These are phyloP conservation scores for Ascodesmis nigricans DNA, from an alignment of 495 filamentous ascomycete genomes.

Conservation along the genomic window DNA sequence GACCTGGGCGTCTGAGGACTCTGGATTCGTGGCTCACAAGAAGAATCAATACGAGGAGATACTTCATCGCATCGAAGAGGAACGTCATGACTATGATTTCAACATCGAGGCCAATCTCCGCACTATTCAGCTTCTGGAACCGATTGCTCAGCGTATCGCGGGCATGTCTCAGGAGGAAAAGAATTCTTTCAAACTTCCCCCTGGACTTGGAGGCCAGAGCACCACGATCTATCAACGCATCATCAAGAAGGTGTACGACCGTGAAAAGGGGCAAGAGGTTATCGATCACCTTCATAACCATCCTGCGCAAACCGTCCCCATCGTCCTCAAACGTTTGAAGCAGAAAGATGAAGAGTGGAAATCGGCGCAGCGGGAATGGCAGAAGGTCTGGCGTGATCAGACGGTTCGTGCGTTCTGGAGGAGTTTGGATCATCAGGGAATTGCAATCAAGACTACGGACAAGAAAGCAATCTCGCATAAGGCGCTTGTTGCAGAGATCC, in stretches of 20 bases:
- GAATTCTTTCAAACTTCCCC: conserved; percentile 47
- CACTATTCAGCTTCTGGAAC: conserved; percentile 85
- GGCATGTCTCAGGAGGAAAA: conserved; percentile 50
- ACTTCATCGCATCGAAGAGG: conserved; percentile 89
- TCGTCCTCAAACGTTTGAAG: conserved; percentile 70
- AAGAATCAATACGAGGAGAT: conserved; percentile 90
- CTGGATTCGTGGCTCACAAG: conserved; percentile 88
- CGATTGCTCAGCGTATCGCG: conserved; percentile 70
- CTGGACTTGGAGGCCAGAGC: conserved; percentile 75
- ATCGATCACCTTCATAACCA: conserved; percentile 59
- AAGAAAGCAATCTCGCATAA: conserved; percentile 79
- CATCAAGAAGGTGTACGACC: conserved; percentile 94
- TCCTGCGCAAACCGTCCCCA: conserved; percentile 62
- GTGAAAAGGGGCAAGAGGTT: conserved; percentile 58
- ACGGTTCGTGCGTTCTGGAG: conserved; percentile 80
- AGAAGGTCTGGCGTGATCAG: conserved; percentile 93
- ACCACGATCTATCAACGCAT: conserved; percentile 90
- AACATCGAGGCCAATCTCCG: conserved; percentile 85
- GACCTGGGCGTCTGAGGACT: conserved; percentile 97
- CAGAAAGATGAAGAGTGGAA: conserved; percentile 95
- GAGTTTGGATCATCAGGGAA: conserved; percentile 87
- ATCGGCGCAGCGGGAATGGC: conserved; percentile 87
- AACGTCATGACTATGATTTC: conserved; percentile 95
- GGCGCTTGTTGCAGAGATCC: conserved; percentile 62
- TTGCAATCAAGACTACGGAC: conserved; percentile 58